Evolutionary conservation across 306 rosid species (phyloP).

Genomic region (Crotalaria pallida): DNA sequence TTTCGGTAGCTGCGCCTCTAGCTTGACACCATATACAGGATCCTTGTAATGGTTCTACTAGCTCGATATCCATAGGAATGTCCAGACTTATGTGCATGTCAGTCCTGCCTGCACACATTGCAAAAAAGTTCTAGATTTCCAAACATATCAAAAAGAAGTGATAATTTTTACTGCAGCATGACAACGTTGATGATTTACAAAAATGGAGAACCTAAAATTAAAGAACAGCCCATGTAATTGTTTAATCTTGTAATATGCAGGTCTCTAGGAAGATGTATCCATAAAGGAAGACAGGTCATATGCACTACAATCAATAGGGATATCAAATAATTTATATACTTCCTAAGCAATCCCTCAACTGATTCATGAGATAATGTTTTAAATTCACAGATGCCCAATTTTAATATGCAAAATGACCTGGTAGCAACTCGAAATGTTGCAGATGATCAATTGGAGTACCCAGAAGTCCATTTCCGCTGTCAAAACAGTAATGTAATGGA

Average conservation of each 20-base stretch:
- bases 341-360: background rate
- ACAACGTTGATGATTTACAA: background rate
- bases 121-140: slow-evolving; percentile 3
- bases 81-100: slow-evolving; percentile 51
- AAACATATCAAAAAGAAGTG: background rate
- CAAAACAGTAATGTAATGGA: slow-evolving; percentile 23
- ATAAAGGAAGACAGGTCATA: background rate
- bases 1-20: slow-evolving; percentile 76
- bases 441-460: slow-evolving; percentile 54
- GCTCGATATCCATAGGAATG: slow-evolving; percentile 60
- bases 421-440: slow-evolving; percentile 64
- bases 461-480: slow-evolving; percentile 50
- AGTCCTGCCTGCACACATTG: slow-evolving; percentile 49
- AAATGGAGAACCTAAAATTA: background rate
- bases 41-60: slow-evolving; percentile 70
- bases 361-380: background rate
- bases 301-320: background rate
- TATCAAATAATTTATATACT: background rate
- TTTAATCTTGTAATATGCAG: background rate
- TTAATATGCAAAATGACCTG: slow-evolving; percentile 52
- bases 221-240: background rate
- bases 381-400: slow-evolving; percentile 25
- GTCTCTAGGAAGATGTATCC: background rate
- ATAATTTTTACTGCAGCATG: background rate
- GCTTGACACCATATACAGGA: slow-evolving; percentile 79